phyloP scores from a whole-genome alignment of 805 yeast species.

The Ogataea methylovora region DNA sequence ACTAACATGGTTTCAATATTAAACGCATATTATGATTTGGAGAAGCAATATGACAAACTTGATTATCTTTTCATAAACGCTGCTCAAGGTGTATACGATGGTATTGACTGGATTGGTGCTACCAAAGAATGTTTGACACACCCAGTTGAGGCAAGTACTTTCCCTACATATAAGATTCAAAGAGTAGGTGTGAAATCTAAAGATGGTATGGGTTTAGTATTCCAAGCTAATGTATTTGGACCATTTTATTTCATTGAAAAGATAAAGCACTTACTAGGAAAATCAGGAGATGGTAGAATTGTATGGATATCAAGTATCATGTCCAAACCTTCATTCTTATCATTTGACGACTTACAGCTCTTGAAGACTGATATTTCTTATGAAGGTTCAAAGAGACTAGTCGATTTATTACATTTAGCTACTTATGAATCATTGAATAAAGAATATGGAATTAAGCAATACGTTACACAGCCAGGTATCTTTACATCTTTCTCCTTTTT shows the following conservation, averaged over 20 bases:
- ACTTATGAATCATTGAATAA: conserved; percentile 44
- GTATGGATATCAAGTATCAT: conserved; percentile 85
- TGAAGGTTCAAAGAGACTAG: conserved; percentile 85
- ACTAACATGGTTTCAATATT: conserved; percentile 81
- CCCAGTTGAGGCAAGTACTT: conserved; percentile 81
- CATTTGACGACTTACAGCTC: conserved; percentile 70
- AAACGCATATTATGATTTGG: conserved; percentile 64
- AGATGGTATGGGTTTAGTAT: conserved; percentile 81
- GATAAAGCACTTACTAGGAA: conserved; percentile 40
- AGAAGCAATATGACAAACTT: conserved; percentile 53
- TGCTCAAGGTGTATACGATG: conserved; percentile 81
- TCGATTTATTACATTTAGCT: conserved; percentile 76
- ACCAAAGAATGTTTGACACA: conserved; percentile 52
- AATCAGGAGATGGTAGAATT: conserved; percentile 41
- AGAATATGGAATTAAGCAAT: conserved; percentile 54
- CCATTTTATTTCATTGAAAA: conserved; percentile 80
- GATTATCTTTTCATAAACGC: conserved; percentile 84
- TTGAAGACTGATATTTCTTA: conserved; percentile 60
- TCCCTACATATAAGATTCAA: conserved; percentile 82
- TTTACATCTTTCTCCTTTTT: conserved; percentile 78
- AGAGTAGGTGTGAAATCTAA: conserved; percentile 63
- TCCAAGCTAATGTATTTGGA: conserved; percentile 95
- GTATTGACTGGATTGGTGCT: conserved; percentile 84
- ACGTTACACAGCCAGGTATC: conserved; percentile 89
- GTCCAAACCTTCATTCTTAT: conserved; percentile 68